Conservation (phyloP, 805 yeast genomes). For the Sugiyamaella floridensis region DNA sequence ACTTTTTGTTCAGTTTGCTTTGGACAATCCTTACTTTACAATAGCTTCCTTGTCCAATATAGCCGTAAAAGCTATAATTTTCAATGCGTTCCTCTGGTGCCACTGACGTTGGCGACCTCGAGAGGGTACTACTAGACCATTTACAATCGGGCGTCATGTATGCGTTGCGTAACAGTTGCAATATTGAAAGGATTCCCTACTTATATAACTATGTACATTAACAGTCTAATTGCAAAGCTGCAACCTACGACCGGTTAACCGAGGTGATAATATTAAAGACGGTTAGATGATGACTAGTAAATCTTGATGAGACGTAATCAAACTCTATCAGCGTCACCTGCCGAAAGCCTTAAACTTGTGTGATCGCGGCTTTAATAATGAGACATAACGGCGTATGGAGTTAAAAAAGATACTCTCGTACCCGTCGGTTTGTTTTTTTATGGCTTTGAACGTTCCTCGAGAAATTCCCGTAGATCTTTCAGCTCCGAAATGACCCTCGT, state of each 20-base stretch:
- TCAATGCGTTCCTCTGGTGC: slow-evolving; percentile 7
- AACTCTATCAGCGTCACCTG: not conserved
- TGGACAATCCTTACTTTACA: slow-evolving; percentile 62
- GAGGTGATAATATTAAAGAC: no score
- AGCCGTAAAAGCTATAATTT: slow-evolving; percentile 39
- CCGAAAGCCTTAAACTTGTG: no score
- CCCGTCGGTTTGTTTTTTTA: not conserved
- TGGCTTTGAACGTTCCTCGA: not conserved
- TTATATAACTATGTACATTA: no score
- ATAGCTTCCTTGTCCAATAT: slow-evolving; percentile 78
- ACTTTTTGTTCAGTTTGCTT: slow-evolving; percentile 13
- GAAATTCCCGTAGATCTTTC: slow-evolving; percentile 30
- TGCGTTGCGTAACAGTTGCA: no score
- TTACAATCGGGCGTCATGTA: no score
- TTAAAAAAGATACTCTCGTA: not conserved
- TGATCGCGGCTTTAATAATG: not conserved
- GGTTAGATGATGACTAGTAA: no score
- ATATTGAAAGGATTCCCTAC: no score
- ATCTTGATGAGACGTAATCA: not conserved
- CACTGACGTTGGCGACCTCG: no score
- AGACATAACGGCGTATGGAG: not conserved
- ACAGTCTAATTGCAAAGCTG: no score
- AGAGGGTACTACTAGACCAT: no score
- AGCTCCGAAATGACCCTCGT: slow-evolving; percentile 45
- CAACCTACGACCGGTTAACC: no score